Evolutionary conservation across 2,329 filamentous ascomycete genomes (phyloP).

Genomic region (Hypoxylon sp.): DNA sequence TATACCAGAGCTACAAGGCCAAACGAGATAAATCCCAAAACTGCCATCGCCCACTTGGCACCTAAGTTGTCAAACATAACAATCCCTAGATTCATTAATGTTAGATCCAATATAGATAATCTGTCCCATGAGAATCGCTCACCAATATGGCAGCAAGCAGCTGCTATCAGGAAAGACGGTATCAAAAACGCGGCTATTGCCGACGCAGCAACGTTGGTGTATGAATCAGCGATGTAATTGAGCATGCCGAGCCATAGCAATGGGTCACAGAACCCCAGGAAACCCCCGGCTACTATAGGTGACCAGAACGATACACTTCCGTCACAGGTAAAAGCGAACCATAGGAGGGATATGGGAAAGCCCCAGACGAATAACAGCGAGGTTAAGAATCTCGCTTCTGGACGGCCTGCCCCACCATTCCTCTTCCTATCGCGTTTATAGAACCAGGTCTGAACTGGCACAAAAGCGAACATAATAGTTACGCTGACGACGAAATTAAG

Average conservation of each 20-base stretch:
- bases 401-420: slow-evolving; percentile 55
- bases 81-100: slow-evolving; percentile 43
- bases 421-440: slow-evolving; percentile 57
- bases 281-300: slow-evolving; percentile 58
- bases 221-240: slow-evolving; percentile 61
- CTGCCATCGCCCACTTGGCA: slow-evolving; percentile 60
- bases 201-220: slow-evolving; percentile 59
- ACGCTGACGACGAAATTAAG: slow-evolving; percentile 62
- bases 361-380: slow-evolving; percentile 61
- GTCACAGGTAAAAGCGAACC: slow-evolving; percentile 61
- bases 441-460: slow-evolving; percentile 61
- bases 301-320: slow-evolving; percentile 59
- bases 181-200: slow-evolving; percentile 62
- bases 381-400: slow-evolving; percentile 60
- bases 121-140: slow-evolving; percentile 36
- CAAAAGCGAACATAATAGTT: slow-evolving; percentile 59
- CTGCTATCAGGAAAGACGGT: slow-evolving; percentile 60
- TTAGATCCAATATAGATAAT: slow-evolving; percentile 17
- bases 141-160: slow-evolving; percentile 59
- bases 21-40: slow-evolving; percentile 59
- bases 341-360: slow-evolving; percentile 60
- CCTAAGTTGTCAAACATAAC: slow-evolving; percentile 58
- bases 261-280: slow-evolving; percentile 60
- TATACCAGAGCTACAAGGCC: slow-evolving; percentile 59
- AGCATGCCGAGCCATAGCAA: slow-evolving; percentile 62